A percentile compares a stretch with the other conserved stretches of the same genome.
Evolutionary conservation across 2,329 filamentous ascomycete genomes (phyloP).

Genomic region (Fusarium burgessii): DNA sequence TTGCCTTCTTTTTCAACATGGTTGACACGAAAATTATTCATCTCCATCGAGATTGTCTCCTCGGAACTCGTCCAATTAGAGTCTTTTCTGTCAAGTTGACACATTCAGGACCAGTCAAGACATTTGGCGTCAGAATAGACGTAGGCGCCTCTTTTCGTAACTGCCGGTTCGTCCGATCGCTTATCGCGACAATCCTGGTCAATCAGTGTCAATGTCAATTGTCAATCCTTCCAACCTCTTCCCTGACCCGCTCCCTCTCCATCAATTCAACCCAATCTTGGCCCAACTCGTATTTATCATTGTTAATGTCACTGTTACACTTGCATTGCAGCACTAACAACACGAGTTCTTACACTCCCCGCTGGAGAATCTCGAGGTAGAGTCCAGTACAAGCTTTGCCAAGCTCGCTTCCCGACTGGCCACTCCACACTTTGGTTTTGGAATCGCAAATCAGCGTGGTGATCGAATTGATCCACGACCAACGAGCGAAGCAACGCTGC

Average conservation of each 20-base stretch:
- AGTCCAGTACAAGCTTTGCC: slow-evolving; percentile 27
- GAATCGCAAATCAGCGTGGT: slow-evolving; percentile 15
- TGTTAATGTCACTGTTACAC: slow-evolving; percentile 7
- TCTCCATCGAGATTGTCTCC: neutral
- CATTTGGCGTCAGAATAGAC: slow-evolving; percentile 1
- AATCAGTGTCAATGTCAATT: slow-evolving; percentile 1
- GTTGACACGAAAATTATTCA: neutral
- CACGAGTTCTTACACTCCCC: neutral
- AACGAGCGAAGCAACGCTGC: neutral
- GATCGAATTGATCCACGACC: slow-evolving; percentile 4
- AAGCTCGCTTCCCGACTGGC: slow-evolving; percentile 19
- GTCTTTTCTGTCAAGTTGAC: neutral
- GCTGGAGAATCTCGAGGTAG: neutral
- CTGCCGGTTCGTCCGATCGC: slow-evolving; percentile 26
- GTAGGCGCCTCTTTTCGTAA: slow-evolving; percentile 12
- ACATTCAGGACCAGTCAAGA: slow-evolving; percentile 1
- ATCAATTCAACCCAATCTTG: neutral
- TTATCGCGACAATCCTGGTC: slow-evolving; percentile 33
- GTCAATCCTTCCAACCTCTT: neutral
- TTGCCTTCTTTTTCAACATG: neutral
- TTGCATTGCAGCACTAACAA: slow-evolving; percentile 3
- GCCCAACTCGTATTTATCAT: neutral
- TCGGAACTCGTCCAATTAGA: neutral
- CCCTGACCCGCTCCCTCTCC: neutral
- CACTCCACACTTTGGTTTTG: slow-evolving; percentile 18